A percentile compares a stretch with the other conserved stretches of the same genome.
phyloP scores from a whole-genome alignment of 1,284 basidiomycete species.

The Ustilago cynodontis region DNA sequence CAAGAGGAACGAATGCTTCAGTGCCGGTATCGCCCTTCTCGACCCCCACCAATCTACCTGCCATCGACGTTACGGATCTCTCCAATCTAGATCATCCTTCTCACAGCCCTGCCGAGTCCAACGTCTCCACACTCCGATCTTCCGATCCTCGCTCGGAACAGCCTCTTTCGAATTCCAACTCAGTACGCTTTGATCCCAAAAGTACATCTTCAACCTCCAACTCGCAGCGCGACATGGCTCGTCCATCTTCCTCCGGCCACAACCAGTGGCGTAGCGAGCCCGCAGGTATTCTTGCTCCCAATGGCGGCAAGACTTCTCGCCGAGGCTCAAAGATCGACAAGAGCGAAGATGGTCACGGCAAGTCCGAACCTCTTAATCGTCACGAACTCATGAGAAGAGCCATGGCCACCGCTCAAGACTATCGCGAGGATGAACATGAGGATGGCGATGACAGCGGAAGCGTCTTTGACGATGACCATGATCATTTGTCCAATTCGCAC shows the following conservation, averaged over 20 bases:
- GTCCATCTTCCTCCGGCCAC: constrained; percentile 27
- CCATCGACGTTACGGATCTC: constrained; percentile 50
- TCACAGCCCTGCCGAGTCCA: constrained; percentile 15
- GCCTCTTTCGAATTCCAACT: not conserved
- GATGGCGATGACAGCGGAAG: constrained; percentile 36
- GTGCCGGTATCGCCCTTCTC: constrained; percentile 40
- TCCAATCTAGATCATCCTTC: constrained; percentile 17
- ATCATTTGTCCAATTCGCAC: constrained; percentile 36
- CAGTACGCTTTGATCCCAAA: constrained; percentile 5
- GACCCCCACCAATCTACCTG: constrained; percentile 26
- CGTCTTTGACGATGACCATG: constrained; percentile 41
- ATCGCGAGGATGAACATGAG: constrained; percentile 9
- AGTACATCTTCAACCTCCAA: not conserved
- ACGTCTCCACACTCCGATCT: constrained; percentile 18
- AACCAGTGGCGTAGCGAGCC: constrained; percentile 32
- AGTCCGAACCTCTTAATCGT: constrained; percentile 50
- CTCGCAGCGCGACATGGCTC: constrained; percentile 28
- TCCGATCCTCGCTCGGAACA: not conserved
- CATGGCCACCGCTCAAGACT: constrained; percentile 57
- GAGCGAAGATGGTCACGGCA: constrained; percentile 51
- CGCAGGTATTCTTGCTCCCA: not conserved
- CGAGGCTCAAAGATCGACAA: constrained; percentile 41
- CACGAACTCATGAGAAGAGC: constrained; percentile 66
- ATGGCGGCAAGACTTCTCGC: constrained; percentile 31
- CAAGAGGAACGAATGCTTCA: constrained; percentile 17